Percentiles rank a stretch among this genome's conserved stretches.
Conservation (phyloP, 2,329 filamentous ascomycete species). For the Fusarium newnesense region DNA sequence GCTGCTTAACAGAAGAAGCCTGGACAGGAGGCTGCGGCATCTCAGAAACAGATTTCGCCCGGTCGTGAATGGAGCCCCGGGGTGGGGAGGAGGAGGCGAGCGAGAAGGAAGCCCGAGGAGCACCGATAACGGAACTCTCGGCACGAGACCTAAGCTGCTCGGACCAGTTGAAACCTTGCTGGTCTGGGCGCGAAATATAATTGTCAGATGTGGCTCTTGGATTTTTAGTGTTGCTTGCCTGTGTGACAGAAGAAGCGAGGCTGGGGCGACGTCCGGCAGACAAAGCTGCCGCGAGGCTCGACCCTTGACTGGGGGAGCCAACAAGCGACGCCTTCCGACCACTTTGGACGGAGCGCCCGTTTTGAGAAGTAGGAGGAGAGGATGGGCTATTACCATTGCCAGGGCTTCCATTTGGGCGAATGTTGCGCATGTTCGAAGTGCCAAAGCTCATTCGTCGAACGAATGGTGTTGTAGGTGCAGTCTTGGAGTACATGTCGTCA, state of each 20-base stretch:
- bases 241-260: slow-evolving; percentile 51
- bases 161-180: slow-evolving; percentile 92
- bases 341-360: slow-evolving; percentile 48
- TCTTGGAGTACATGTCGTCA: slow-evolving; percentile 67
- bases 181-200: slow-evolving; percentile 74
- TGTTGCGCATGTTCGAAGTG: slow-evolving; percentile 75
- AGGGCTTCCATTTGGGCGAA: slow-evolving; percentile 65
- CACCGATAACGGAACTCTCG: slow-evolving; percentile 76
- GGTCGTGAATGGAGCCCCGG: slow-evolving; percentile 63
- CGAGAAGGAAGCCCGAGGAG: slow-evolving; percentile 68
- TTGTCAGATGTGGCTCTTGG: slow-evolving; percentile 73
- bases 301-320: slow-evolving; percentile 40
- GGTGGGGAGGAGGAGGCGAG: slow-evolving; percentile 59
- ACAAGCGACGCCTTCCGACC: slow-evolving; percentile 45
- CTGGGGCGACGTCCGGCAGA: slow-evolving; percentile 52
- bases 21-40: slow-evolving; percentile 68
- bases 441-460: slow-evolving; percentile 91
- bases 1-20: slow-evolving; percentile 54
- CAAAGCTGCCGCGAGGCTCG: slow-evolving; percentile 49
- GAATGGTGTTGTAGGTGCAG: slow-evolving; percentile 77
- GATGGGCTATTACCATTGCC: slow-evolving; percentile 70
- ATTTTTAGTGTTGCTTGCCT: slow-evolving; percentile 69
- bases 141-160: slow-evolving; percentile 94
- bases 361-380: slow-evolving; percentile 50
- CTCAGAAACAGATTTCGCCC: slow-evolving; percentile 76